Evolutionary conservation across 1,284 basidiomycete species (phyloP).

Genomic region (Irpex lacteus): DNA sequence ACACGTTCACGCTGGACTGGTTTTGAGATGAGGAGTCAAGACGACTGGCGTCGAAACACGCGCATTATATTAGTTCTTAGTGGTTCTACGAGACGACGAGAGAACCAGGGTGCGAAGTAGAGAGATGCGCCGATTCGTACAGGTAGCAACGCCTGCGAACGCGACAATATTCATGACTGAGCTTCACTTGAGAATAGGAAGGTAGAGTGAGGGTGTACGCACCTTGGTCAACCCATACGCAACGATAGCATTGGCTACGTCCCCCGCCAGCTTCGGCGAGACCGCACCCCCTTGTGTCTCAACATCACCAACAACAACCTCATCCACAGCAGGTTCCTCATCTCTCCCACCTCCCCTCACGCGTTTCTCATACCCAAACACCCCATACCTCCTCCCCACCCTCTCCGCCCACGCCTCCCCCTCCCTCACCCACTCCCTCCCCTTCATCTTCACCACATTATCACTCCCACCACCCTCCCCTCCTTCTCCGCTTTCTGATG

Average conservation of each 20-base stretch:
- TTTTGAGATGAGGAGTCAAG: not conserved
- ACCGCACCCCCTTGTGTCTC: conserved; percentile 11
- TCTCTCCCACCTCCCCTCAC: conserved; percentile 19
- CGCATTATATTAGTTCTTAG: conserved; percentile 29
- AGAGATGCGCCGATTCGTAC: conserved; percentile 73
- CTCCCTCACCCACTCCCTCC: conserved; percentile 67
- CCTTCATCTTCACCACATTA: conserved; percentile 40
- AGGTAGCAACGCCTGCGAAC: conserved; percentile 68
- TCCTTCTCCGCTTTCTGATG: not conserved
- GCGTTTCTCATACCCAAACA: conserved; percentile 76
- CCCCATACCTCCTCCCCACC: conserved; percentile 76
- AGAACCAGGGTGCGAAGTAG: conserved; percentile 75
- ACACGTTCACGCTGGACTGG: too few relatives aligned
- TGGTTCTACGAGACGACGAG: conserved; percentile 64
- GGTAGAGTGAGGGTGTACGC: conserved; percentile 16
- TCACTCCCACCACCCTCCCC: conserved; percentile 15
- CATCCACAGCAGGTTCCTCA: not conserved
- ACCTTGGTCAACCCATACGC: conserved; percentile 89
- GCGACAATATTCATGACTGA: not conserved
- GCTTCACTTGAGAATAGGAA: not conserved
- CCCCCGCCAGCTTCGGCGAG: conserved; percentile 49
- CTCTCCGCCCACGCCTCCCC: conserved; percentile 70
- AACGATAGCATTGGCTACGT: conserved; percentile 75
- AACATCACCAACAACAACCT: not conserved
- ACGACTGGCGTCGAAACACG: conserved; percentile 20